phyloP scores from a whole-genome alignment of 1,139 yeast species.

The Pichia sp. region DNA sequence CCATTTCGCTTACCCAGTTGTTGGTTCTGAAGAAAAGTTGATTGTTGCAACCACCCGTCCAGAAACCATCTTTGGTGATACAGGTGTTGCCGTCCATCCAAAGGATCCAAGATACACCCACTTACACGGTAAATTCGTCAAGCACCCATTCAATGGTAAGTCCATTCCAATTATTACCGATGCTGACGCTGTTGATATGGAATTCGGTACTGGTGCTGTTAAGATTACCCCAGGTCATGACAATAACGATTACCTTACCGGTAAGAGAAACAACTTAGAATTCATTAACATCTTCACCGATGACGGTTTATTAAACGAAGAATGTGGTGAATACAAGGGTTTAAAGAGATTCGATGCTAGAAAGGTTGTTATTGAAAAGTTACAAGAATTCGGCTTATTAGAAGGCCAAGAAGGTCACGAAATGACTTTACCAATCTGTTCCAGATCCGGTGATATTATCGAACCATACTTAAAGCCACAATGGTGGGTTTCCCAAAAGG shows the following conservation, averaged over 20 bases:
- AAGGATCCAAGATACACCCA: conserved; percentile 90
- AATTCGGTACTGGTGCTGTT: conserved; percentile 99
- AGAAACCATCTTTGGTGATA: conserved; percentile 96
- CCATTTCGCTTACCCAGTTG: conserved; percentile 88
- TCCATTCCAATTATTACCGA: conserved; percentile 87
- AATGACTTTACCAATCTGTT: conserved; percentile 92
- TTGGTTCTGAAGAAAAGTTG: conserved; percentile 81
- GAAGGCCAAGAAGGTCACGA: conserved; percentile 91
- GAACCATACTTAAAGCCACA: conserved; percentile 98
- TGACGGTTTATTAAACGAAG: conserved; percentile 85
- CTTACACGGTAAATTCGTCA: conserved; percentile 88
- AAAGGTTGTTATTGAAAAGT: conserved; percentile 73
- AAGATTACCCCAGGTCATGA: conserved; percentile 99
- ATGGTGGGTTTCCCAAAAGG: conserved; percentile 97
- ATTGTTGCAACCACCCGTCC: conserved; percentile 99
- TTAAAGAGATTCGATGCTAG: conserved; percentile 95
- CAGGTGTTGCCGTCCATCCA: conserved; percentile 97
- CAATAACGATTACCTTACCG: conserved; percentile 93
- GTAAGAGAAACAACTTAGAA: conserved; percentile 90
- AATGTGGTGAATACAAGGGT: conserved; percentile 93
- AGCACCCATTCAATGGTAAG: conserved; percentile 89
- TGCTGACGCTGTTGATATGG: conserved; percentile 96
- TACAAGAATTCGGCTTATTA: conserved; percentile 71
- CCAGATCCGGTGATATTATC: conserved; percentile 94
- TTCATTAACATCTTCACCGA: conserved; percentile 89